A percentile compares a stretch with the other conserved stretches of the same genome.
phyloP scores from a whole-genome alignment of 2,329 filamentous ascomycete species.

The Penicillium brevicompactum region DNA sequence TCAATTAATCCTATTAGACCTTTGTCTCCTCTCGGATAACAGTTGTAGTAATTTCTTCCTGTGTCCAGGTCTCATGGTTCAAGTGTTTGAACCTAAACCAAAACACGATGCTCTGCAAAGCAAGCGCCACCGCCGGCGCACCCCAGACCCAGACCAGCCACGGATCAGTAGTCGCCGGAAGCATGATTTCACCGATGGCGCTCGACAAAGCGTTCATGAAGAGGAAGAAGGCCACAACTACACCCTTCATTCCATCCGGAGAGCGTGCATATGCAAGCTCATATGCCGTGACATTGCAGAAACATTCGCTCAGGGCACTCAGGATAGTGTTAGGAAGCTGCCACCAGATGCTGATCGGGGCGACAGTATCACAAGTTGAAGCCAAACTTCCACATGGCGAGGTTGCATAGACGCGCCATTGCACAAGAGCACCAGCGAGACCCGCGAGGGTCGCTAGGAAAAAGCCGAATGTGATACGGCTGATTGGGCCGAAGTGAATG shows the following conservation, averaged over 20 bases:
- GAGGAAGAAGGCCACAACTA: constrained; percentile 47
- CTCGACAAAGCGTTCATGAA: constrained; percentile 44
- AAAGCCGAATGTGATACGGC: constrained; percentile 55
- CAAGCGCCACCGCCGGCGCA: constrained; percentile 53
- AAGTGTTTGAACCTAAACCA: constrained; percentile 50
- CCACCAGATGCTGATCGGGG: constrained; percentile 48
- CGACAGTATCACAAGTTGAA: constrained; percentile 41
- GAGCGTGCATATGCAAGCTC: constrained; percentile 49
- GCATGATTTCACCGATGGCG: constrained; percentile 46
- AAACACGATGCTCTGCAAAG: constrained; percentile 52
- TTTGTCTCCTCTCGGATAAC: background rate
- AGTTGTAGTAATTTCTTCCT: background rate
- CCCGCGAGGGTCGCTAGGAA: constrained; percentile 52
- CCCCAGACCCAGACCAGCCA: constrained; percentile 53
- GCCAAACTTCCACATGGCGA: constrained; percentile 48
- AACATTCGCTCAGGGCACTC: constrained; percentile 42
- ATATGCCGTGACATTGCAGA: constrained; percentile 49
- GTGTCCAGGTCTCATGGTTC: constrained; percentile 35
- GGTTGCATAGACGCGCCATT: constrained; percentile 50
- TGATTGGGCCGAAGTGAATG: constrained; percentile 53
- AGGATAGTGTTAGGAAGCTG: constrained; percentile 44
- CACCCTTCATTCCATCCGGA: constrained; percentile 45
- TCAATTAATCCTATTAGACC: background rate
- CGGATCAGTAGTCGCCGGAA: constrained; percentile 50
- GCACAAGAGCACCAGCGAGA: constrained; percentile 39